Conservation (phyloP, 768 basidiomycete species). For the Boletus bicolor region DNA sequence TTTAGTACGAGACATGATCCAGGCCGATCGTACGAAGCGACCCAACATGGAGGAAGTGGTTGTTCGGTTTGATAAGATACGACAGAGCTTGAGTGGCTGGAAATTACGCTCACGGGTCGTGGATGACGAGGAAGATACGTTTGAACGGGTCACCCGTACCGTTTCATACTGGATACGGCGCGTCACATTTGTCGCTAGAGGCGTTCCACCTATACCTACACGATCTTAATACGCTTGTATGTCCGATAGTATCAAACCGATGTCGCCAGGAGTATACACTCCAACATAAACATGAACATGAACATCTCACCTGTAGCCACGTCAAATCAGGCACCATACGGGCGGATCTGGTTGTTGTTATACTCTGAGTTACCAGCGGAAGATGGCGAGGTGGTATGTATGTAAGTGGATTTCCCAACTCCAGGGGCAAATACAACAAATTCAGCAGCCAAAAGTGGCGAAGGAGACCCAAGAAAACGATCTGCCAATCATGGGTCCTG, state of each 20-base stretch:
- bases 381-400: not conserved
- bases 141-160: constrained; percentile 1
- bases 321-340: not conserved
- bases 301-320: not conserved
- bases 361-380: not conserved
- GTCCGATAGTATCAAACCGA: not conserved
- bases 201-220: constrained; percentile 16
- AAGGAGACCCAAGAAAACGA: not conserved
- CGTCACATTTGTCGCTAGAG: constrained; percentile 8
- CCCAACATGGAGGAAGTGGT: constrained; percentile 37
- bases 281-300: not conserved
- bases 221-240: not conserved
- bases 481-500: not conserved
- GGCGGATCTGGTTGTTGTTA: not conserved
- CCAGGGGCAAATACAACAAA: not conserved
- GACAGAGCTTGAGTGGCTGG: constrained; percentile 10
- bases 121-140: not conserved
- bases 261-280: not conserved
- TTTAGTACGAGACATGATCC: constrained; percentile 35
- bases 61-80: constrained; percentile 23
- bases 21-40: constrained; percentile 31
- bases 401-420: not conserved
- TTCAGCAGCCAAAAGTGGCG: not conserved
- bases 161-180: constrained; percentile 17
- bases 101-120: not conserved